Percentiles rank a stretch among this genome's conserved stretches.
Evolutionary conservation across 2,329 filamentous ascomycete genomes (phyloP).

Genomic region (Stagonosporopsis rhizophila): DNA sequence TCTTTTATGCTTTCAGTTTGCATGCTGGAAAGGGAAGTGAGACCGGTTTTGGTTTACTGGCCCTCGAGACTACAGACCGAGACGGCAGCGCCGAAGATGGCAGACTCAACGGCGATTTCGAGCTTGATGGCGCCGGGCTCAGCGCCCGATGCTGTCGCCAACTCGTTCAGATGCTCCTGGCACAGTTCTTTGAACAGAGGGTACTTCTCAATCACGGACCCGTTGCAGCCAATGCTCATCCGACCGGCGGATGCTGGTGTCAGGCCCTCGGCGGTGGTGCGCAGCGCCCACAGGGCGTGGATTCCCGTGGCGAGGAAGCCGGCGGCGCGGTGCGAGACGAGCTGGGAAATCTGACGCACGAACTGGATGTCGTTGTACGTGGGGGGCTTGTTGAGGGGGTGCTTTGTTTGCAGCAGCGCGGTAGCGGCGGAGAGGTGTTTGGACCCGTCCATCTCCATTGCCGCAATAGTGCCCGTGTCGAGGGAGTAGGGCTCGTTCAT

Average conservation of each 20-base stretch:
- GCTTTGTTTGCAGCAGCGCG: conserved; percentile 59
- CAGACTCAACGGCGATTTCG: conserved; percentile 75
- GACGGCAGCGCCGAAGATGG: conserved; percentile 76
- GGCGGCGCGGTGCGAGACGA: conserved; percentile 65
- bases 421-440: conserved; percentile 50
- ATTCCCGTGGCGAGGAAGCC: conserved; percentile 69
- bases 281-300: conserved; percentile 66
- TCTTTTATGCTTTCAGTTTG: neutral
- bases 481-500: conserved; percentile 65
- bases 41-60: conserved; percentile 17
- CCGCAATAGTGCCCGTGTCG: conserved; percentile 65
- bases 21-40: neutral
- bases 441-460: conserved; percentile 60
- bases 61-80: conserved; percentile 57
- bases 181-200: conserved; percentile 69
- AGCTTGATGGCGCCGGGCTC: conserved; percentile 62
- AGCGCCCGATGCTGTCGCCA: conserved; percentile 56
- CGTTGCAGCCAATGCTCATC: conserved; percentile 74
- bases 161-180: conserved; percentile 68
- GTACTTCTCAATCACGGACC: conserved; percentile 80
- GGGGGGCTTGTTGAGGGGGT: conserved; percentile 56
- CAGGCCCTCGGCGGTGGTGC: conserved; percentile 58
- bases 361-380: conserved; percentile 61
- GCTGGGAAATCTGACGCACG: conserved; percentile 59
- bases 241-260: conserved; percentile 44